Base-by-base conservation (phyloP, 1,139 yeast species). In the Pichiaceae sp. region DNA sequence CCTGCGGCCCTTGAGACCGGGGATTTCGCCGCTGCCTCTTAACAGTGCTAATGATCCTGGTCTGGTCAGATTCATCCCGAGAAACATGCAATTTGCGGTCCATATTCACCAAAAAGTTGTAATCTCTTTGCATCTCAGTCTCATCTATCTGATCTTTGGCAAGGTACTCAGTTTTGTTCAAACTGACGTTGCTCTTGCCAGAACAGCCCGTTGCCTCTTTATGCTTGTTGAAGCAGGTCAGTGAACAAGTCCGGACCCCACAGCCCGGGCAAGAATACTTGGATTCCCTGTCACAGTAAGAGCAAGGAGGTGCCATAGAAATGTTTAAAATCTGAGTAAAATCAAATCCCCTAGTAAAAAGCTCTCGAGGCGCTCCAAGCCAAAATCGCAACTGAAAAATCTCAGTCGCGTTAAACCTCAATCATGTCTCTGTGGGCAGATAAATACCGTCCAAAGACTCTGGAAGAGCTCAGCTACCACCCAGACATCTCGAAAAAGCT, bases 341-440 rank as follows among this genome's bases (percentile, higher is more conserved):
- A n/a, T n/a, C n/a, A n/a, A n/a, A n/a, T n/a, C n/a, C n/a, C n/a
- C n/a, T n/a, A n/a, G n/a, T n/a, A n/a, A n/a, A n/a, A n/a, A n/a
- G n/a, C n/a, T n/a, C n/a, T n/a, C n/a, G n/a, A n/a, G n/a, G n/a
- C n/a, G n/a, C n/a, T n/a, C n/a, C n/a, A n/a, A n/a, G n/a, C n/a
- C n/a, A n/a, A n/a, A n/a, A n/a, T n/a, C n/a, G n/a, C n/a, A n/a
- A n/a, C n/a, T n/a, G n/a, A n/a, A n/a, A n/a, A n/a, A n/a, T n/a
- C n/a, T n/a, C n/a, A n/a, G n/a, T n/a, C n/a, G n/a, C n/a, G n/a
- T n/a, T n/a, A n/a, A n/a, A n/a, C n/a, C n/a, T n/a, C n/a, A n/a
- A 27, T 20, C 40, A 86, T 87, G 96, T 82, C 96, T 15, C 70
- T 91, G 56, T 91, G 98, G 98, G 96, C 93, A 17, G 97, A 91